phyloP scores from a whole-genome alignment of 352 stramenopile genomes.

The Phytophthora fragariaefolia region DNA sequence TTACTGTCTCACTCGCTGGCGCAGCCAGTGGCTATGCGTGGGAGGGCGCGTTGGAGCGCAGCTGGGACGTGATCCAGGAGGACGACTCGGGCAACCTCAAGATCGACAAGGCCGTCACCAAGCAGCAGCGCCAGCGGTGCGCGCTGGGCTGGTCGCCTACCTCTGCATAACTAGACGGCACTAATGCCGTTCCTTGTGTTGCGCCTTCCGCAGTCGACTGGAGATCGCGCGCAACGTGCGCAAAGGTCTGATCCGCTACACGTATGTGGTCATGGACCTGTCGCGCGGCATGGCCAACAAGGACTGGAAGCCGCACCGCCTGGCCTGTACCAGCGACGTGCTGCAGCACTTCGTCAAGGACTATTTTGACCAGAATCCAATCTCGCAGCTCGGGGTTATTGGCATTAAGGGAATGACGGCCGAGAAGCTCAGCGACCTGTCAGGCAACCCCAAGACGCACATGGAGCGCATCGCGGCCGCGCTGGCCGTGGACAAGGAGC shows the following conservation, averaged over 20 bases:
- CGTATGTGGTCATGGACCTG: constrained; percentile 87
- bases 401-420: constrained; percentile 91
- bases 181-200: background rate
- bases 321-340: constrained; percentile 68
- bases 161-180: background rate
- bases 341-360: constrained; percentile 89
- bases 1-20: background rate
- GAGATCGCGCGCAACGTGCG: constrained; percentile 87
- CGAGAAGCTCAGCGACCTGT: constrained; percentile 92
- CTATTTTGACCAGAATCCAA: constrained; percentile 96
- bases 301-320: constrained; percentile 88
- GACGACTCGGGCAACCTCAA: constrained; percentile 86
- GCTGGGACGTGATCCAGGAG: constrained; percentile 88
- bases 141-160: background rate
- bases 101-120: constrained; percentile 65
- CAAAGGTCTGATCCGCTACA: constrained; percentile 87
- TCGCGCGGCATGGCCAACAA: constrained; percentile 88
- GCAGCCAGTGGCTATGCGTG: constrained; percentile 74
- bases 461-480: constrained; percentile 78
- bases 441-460: constrained; percentile 88
- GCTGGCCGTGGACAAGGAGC: constrained; percentile 81
- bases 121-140: constrained; percentile 78
- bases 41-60: constrained; percentile 86
- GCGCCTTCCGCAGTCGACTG: constrained; percentile 44
- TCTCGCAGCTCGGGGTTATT: constrained; percentile 92